Percentiles rank a stretch among this genome's conserved stretches.
These are phyloP conservation scores for Cercophora newfieldiana DNA, from an alignment of 495 filamentous ascomycete genomes.

Conservation along the genomic window DNA sequence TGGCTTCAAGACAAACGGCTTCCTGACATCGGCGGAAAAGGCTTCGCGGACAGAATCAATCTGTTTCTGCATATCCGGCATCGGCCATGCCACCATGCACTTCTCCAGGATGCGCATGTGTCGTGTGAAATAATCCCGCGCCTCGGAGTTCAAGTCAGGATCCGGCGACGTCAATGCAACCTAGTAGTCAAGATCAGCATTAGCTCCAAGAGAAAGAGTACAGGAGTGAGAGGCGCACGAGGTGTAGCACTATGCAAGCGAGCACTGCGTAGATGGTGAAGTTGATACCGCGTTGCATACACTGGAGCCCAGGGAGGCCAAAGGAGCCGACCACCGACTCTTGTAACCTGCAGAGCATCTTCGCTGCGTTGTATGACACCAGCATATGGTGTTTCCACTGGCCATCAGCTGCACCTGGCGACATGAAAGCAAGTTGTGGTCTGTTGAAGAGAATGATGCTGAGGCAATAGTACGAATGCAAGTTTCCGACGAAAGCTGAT, in stretches of 20 bases:
- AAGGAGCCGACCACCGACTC: slow-evolving; percentile 78
- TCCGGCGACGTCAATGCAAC: slow-evolving; percentile 93
- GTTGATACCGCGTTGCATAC: slow-evolving; percentile 93
- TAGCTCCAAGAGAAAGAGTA: neutral
- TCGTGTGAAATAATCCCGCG: slow-evolving; percentile 86
- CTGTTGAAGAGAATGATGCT: slow-evolving; percentile 85
- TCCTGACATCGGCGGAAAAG: slow-evolving; percentile 83
- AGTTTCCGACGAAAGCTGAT: slow-evolving; percentile 86
- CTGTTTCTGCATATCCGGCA: slow-evolving; percentile 89
- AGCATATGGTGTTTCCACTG: slow-evolving; percentile 87
- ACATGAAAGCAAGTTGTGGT: slow-evolving; percentile 78
- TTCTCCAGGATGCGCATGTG: slow-evolving; percentile 95
- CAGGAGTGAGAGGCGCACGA: slow-evolving; percentile 54
- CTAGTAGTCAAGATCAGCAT: slow-evolving; percentile 43
- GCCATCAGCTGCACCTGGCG: slow-evolving; percentile 69
- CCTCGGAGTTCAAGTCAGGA: slow-evolving; percentile 80
- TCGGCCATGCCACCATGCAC: slow-evolving; percentile 81
- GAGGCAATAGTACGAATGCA: slow-evolving; percentile 91
- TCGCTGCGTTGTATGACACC: slow-evolving; percentile 83
- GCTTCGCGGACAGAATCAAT: slow-evolving; percentile 88
- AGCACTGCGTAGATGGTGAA: slow-evolving; percentile 92
- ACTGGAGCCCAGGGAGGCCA: slow-evolving; percentile 78
- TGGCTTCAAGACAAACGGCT: slow-evolving; percentile 85
- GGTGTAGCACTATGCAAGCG: slow-evolving; percentile 91
- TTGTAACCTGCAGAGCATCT: slow-evolving; percentile 85